Conservation (phyloP, 106 monocot species). For the Apostasia ramifera region DNA sequence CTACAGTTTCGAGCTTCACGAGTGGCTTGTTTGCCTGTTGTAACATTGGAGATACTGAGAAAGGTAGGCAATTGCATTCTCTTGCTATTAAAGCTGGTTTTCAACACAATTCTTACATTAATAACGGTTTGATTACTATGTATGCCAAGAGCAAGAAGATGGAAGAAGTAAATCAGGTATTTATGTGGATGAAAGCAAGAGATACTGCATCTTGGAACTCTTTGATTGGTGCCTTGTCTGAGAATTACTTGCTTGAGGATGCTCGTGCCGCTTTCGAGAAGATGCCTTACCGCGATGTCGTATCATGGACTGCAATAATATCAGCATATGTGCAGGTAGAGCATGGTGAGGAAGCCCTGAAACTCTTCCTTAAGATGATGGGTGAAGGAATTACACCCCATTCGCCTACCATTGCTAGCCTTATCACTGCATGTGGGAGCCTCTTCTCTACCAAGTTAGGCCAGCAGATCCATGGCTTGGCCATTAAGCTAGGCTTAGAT, state of each 20-base stretch:
- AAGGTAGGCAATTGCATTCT: constrained; percentile 52
- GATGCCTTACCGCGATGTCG: constrained; percentile 45
- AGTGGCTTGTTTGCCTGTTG: constrained; percentile 53
- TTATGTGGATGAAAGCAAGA: constrained; percentile 38
- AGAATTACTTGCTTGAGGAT: constrained; percentile 41
- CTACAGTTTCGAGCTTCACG: constrained; percentile 45
- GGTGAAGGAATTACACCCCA: constrained; percentile 30
- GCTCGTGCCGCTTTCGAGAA: constrained; percentile 41
- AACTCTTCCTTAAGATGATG: constrained; percentile 44
- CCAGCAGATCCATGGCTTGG: constrained; percentile 30
- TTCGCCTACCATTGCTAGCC: constrained; percentile 29
- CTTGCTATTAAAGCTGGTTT: constrained; percentile 60
- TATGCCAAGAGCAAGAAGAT: constrained; percentile 51
- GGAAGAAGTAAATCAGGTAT: constrained; percentile 26
- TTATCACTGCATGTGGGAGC: constrained; percentile 37
- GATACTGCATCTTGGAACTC: constrained; percentile 71
- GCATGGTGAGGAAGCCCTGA: constrained; percentile 28
- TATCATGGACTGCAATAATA: constrained; percentile 73
- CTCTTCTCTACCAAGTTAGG: constrained; percentile 29
- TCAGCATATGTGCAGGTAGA: constrained; percentile 58
- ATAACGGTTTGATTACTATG: constrained; percentile 59
- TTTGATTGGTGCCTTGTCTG: constrained; percentile 37
- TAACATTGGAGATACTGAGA: constrained; percentile 36
- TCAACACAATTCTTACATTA: constrained; percentile 46
- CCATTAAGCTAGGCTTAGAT: constrained; percentile 28